Evolutionary conservation across 805 yeast genomes (phyloP).

Genomic region (Monosporozyma siamensis): DNA sequence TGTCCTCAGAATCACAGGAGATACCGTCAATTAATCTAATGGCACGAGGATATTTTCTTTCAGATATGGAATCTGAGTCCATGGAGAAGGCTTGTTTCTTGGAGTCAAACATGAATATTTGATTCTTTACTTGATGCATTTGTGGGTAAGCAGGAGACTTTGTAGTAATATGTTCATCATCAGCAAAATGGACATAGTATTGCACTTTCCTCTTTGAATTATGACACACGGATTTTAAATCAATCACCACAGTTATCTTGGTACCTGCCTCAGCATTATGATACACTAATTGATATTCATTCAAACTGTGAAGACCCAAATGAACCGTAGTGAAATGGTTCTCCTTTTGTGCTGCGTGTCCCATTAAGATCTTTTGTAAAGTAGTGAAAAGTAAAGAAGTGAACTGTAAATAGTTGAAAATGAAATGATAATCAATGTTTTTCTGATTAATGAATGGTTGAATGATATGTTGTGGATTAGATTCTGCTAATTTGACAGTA

Average conservation of each 20-base stretch:
- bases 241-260: conserved; percentile 22
- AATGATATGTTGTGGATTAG: conserved; percentile 29
- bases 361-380: conserved; percentile 13
- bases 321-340: conserved; percentile 14
- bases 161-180: conserved; percentile 23
- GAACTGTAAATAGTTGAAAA: conserved; percentile 29
- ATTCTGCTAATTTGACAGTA: conserved; percentile 22
- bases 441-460: conserved; percentile 26
- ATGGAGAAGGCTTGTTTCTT: conserved; percentile 1
- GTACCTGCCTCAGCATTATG: conserved; percentile 20
- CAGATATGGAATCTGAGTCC: neutral
- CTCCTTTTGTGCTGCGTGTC: conserved; percentile 2
- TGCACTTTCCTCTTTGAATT: conserved; percentile 20
- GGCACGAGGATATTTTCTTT: conserved; percentile 10
- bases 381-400: conserved; percentile 25
- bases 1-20: conserved; percentile 25
- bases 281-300: conserved; percentile 25
- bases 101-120: conserved; percentile 21
- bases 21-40: conserved; percentile 24
- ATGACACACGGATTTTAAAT: conserved; percentile 22
- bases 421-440: conserved; percentile 26
- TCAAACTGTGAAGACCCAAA: conserved; percentile 23
- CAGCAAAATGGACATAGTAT: conserved; percentile 25
- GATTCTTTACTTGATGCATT: conserved; percentile 24
- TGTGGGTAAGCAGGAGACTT: conserved; percentile 23